Conservation (phyloP, 1,284 basidiomycete species). For the Ceratorhiza oryzae-sativae region DNA sequence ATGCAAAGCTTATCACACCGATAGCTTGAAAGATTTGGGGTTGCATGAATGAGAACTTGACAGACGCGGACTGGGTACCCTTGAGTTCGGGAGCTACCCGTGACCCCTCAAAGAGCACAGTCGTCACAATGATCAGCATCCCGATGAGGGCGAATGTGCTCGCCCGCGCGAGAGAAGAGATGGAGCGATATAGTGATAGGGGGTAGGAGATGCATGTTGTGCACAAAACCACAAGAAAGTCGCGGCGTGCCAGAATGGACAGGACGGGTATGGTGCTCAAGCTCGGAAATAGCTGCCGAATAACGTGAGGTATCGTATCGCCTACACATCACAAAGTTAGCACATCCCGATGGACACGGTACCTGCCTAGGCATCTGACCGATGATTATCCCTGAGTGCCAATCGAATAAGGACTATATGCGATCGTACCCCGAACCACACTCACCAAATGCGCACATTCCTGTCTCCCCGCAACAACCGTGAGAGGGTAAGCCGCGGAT, state of each 20-base stretch:
- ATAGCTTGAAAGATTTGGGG: conserved; percentile 89
- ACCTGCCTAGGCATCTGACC: conserved; percentile 50
- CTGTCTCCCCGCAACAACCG: conserved; percentile 52
- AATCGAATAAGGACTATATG: background rate
- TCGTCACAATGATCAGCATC: conserved; percentile 92
- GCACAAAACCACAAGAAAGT: conserved; percentile 86
- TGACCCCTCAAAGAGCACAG: conserved; percentile 87
- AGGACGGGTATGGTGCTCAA: conserved; percentile 73
- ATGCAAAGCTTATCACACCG: conserved; percentile 92
- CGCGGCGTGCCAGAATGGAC: conserved; percentile 80
- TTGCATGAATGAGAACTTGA: conserved; percentile 75
- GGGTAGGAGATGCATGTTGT: conserved; percentile 92
- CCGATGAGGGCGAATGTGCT: conserved; percentile 88
- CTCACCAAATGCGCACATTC: conserved; percentile 94
- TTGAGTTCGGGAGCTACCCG: conserved; percentile 80
- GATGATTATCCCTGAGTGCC: conserved; percentile 52
- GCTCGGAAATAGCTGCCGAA: conserved; percentile 85
- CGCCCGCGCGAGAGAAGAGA: conserved; percentile 94
- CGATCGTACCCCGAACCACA: conserved; percentile 60
- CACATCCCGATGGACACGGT: conserved; percentile 38
- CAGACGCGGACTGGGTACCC: conserved; percentile 65
- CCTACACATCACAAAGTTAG: conserved; percentile 54
- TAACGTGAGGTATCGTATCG: conserved; percentile 96
- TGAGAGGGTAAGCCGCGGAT: conserved; percentile 30
- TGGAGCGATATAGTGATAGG: conserved; percentile 94